Base-by-base conservation (phyloP, 768 basidiomycete genomes). In the Lentinula edodes region DNA sequence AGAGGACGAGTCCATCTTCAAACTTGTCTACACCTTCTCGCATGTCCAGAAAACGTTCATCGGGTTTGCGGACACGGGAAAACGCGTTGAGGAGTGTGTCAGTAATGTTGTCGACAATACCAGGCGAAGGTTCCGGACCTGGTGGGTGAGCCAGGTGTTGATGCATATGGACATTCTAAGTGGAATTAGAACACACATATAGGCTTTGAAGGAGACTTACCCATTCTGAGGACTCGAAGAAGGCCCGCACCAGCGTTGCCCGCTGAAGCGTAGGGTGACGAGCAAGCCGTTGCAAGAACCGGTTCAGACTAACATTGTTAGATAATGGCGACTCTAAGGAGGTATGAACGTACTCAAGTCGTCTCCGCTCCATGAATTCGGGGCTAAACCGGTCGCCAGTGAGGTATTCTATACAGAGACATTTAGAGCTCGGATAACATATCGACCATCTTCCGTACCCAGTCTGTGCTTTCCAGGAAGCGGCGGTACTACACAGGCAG, bases 221-320 rank as follows among this genome's bases (percentile, higher is more conserved):
- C 97, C 97, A 99, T 95, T 99, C 97, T 38, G 92, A 91, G 3
- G 95, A 96, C 71, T 94, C 92, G 62, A 98, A 88, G 78, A 99
- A 99, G 34, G 93, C 91, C 7, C 90, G 87, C n/a, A 97, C 81
- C 35, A 98, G 85, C 8, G 89, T 90, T 64, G 91, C 91, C 55
- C 97, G 83, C 72, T 96, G 93, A 12, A 99, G 79, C 1, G 92
- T 98, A 13, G 97, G 95, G 72, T 99, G 97, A 38, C 93, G 85
- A n/a, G 91, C 81, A 62, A 98, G 75, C 38, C 97, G 88, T 71
- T 95, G 86, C 43, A 98, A 73, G 76, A 98, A 99, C 50, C 92
- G 90, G 71, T 97, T 89, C 8, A 99, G 84, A 64, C 97, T 98
- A 66, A 13, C 7, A 48, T 20, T 42, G 34, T 36, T 41, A 28